These are phyloP conservation scores for Schoenoplectus triqueter DNA, from an alignment of 202 grass and related monocot species.

Conservation along the genomic window DNA sequence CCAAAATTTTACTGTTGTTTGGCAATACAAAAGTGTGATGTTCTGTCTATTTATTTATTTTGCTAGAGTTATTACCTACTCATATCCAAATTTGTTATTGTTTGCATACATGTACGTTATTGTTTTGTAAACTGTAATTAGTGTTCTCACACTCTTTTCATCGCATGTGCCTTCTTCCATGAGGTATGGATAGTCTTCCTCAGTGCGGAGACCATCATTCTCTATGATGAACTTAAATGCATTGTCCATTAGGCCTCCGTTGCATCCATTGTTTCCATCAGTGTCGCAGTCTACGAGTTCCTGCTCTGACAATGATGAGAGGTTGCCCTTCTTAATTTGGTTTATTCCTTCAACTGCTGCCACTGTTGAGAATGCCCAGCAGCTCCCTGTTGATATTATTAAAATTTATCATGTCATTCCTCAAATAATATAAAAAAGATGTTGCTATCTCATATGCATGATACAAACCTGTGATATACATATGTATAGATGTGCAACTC, in stretches of 20 bases:
- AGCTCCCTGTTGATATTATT: constrained; percentile 54
- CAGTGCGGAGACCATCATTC: constrained; percentile 61
- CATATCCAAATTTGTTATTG: not conserved
- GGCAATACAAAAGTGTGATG: not conserved
- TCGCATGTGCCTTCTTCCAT: constrained; percentile 87
- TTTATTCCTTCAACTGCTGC: constrained; percentile 77
- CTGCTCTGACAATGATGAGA: constrained; percentile 83
- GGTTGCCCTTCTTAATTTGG: constrained; percentile 64
- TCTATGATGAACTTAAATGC: constrained; percentile 74
- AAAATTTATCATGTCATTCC: not conserved
- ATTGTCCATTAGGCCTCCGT: constrained; percentile 78
- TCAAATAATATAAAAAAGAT: not conserved
- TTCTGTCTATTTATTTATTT: not conserved
- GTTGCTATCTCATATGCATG: not conserved
- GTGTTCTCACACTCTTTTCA: constrained; percentile 43
- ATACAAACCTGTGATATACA: not conserved
- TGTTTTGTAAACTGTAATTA: not conserved
- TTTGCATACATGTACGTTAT: not conserved
- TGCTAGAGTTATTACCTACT: not conserved
- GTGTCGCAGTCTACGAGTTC: constrained; percentile 82
- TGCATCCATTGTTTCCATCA: constrained; percentile 73
- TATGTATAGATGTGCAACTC: not conserved
- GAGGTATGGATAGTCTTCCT: constrained; percentile 82
- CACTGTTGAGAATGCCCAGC: constrained; percentile 91
- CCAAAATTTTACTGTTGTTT: not conserved